Conservation (phyloP, 352 stramenopile genomes). For the Pythium dissimile region DNA sequence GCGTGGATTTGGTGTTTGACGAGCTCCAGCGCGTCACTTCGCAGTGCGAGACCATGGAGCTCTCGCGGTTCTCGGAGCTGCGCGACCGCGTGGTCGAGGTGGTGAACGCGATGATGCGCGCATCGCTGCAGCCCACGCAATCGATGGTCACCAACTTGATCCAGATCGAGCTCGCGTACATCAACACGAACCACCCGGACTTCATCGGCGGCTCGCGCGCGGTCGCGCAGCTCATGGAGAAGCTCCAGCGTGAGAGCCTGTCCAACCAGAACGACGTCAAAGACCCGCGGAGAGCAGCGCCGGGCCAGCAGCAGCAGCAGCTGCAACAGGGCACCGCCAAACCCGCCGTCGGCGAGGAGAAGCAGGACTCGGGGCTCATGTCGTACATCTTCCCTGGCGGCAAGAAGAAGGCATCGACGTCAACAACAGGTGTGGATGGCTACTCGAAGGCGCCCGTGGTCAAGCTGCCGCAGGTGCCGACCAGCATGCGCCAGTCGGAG, state of each 20-base stretch:
- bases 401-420: conserved; percentile 33
- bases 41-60: conserved; percentile 94
- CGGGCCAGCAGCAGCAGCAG: conserved; percentile 17
- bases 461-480: conserved; percentile 94
- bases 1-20: conserved; percentile 98
- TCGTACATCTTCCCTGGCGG: conserved; percentile 72
- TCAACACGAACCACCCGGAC: conserved; percentile 99
- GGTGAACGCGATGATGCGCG: conserved; percentile 87
- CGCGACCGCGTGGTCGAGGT: conserved; percentile 96
- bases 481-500: conserved; percentile 95
- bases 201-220: conserved; percentile 97
- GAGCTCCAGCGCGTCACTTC: conserved; percentile 96
- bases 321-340: too few species aligned
- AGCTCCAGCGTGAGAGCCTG: conserved; percentile 86
- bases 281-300: conserved; percentile 41
- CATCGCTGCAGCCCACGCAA: conserved; percentile 75
- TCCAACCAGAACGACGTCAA: conserved; percentile 32
- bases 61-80: conserved; percentile 94
- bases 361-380: conserved; percentile 65
- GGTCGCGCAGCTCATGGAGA: conserved; percentile 95
- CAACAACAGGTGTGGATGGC: conserved; percentile 11
- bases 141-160: conserved; percentile 98
- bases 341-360: conserved; percentile 31
- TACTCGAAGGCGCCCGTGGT: conserved; percentile 73
- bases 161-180: conserved; percentile 98